These are phyloP conservation scores for Stygiomarasmius scandens DNA, from an alignment of 1,284 basidiomycete genomes.

Conservation along the genomic window DNA sequence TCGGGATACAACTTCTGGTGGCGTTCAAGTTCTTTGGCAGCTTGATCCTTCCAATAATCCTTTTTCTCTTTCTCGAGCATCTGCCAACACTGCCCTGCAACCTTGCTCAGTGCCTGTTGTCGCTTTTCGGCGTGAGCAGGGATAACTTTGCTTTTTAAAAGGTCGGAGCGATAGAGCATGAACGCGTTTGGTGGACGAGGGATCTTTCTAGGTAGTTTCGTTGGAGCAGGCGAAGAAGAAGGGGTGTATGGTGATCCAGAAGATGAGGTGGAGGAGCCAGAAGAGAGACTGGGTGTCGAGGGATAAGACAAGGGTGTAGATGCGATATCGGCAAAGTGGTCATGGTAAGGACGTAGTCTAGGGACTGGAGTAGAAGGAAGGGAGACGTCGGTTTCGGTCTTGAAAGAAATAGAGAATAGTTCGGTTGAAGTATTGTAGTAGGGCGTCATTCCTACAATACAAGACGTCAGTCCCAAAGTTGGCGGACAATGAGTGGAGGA, in stretches of 20 bases:
- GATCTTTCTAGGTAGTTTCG: conserved; percentile 36
- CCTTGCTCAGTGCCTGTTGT: conserved; percentile 61
- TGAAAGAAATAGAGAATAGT: too few species aligned
- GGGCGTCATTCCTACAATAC: too few species aligned
- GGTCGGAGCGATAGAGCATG: conserved; percentile 78
- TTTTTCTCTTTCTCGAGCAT: conserved; percentile 43
- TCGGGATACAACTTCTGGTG: conserved; percentile 45
- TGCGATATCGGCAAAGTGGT: too few species aligned
- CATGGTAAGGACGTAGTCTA: too few species aligned
- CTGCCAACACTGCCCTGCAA: conserved; percentile 60
- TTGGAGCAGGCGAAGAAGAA: conserved; percentile 18
- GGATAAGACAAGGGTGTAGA: too few species aligned
- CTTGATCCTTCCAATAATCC: conserved; percentile 46
- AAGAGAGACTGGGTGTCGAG: too few species aligned
- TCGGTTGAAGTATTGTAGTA: too few species aligned
- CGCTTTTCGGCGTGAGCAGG: conserved; percentile 44
- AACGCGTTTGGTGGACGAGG: conserved; percentile 73
- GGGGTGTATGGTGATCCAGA: not conserved
- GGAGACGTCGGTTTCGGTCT: too few species aligned
- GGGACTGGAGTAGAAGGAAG: too few species aligned
- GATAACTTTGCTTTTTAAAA: conserved; percentile 49
- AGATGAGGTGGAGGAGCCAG: not conserved
- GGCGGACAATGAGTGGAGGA: too few species aligned
- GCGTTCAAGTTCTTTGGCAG: conserved; percentile 36
- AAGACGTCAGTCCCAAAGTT: too few species aligned